Percentiles rank a stretch among this genome's conserved stretches.
Conservation (phyloP, 192 early-diverging fungal genomes). For the Coemansia asiatica region DNA sequence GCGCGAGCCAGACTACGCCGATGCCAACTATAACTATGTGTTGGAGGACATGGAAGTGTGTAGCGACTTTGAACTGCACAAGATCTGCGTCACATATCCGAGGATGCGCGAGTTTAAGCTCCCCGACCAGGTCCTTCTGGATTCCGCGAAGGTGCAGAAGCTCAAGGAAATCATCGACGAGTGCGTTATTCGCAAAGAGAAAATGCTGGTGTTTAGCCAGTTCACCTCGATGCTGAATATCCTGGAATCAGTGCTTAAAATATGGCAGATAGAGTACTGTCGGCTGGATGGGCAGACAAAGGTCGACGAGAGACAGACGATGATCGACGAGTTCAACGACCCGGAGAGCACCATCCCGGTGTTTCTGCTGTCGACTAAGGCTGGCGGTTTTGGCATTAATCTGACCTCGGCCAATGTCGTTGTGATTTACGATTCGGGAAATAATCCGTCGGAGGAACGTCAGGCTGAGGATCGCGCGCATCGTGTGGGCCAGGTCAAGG, state of each 20-base stretch:
- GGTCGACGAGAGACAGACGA: conserved; percentile 65
- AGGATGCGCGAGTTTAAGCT: conserved; percentile 54
- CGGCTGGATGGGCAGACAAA: conserved; percentile 70
- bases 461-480: conserved; percentile 88
- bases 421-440: conserved; percentile 76
- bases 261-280: conserved; percentile 41
- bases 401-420: conserved; percentile 76
- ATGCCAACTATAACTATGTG: conserved; percentile 71
- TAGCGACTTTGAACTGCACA: conserved; percentile 83
- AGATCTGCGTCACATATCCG: conserved; percentile 55
- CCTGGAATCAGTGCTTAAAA: conserved; percentile 67
- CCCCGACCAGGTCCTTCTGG: conserved; percentile 60
- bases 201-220: conserved; percentile 81
- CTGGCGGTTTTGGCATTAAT: conserved; percentile 82
- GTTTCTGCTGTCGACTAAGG: conserved; percentile 76
- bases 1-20: conserved; percentile 72
- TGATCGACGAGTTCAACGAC: conserved; percentile 81
- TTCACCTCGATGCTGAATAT: conserved; percentile 84
- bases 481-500: conserved; percentile 82
- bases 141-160: conserved; percentile 73
- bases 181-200: conserved; percentile 24
- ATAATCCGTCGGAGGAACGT: conserved; percentile 83
- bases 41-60: conserved; percentile 85
- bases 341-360: conserved; percentile 51
- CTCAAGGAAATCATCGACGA: conserved; percentile 62